Evolutionary conservation across 495 filamentous ascomycete genomes (phyloP).

Genomic region (Letharia columbiana): DNA sequence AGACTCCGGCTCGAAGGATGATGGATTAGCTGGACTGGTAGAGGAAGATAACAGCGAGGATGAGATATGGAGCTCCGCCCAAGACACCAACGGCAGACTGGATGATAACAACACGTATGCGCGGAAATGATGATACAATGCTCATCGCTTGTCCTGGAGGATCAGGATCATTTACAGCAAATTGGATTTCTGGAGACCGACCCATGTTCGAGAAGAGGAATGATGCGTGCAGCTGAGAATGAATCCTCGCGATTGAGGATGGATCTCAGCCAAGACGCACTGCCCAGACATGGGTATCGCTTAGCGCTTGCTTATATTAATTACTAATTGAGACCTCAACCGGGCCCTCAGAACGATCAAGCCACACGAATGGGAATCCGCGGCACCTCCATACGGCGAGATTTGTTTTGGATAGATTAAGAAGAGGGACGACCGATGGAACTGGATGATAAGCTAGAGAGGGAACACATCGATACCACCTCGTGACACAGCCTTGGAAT

Average conservation of each 20-base stretch:
- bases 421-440: background rate
- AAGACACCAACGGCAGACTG: background rate
- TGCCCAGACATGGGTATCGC: background rate
- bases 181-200: background rate
- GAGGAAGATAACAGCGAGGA: slow-evolving; percentile 23
- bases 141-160: background rate
- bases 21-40: slow-evolving; percentile 27
- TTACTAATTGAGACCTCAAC: background rate
- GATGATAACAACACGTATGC: background rate
- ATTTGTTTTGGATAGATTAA: slow-evolving; percentile 8
- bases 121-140: background rate
- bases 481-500: slow-evolving; percentile 5
- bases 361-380: background rate
- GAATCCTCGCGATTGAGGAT: slow-evolving; percentile 1
- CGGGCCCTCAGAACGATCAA: background rate
- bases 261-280: background rate
- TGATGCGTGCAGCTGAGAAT: background rate
- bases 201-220: background rate
- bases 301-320: background rate
- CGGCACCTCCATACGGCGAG: background rate
- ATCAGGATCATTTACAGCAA: background rate
- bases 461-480: background rate
- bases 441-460: background rate
- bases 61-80: slow-evolving; percentile 7
- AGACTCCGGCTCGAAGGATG: slow-evolving; percentile 10